phyloP scores from a whole-genome alignment of 1,284 basidiomycete species.

The Pseudozyma pruni region DNA sequence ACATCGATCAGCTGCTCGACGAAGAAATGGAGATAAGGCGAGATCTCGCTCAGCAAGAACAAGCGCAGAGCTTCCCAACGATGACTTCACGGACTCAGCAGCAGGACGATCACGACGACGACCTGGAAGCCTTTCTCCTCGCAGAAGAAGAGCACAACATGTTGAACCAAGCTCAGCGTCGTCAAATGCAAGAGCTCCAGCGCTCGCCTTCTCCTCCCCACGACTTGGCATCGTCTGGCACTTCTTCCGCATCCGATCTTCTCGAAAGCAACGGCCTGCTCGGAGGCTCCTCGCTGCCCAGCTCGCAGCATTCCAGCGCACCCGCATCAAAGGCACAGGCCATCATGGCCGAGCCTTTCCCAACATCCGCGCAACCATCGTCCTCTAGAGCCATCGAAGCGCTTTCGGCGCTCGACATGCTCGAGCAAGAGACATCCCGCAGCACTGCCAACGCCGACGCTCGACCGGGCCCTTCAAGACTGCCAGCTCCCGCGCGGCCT shows the following conservation, averaged over 20 bases:
- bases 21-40: constrained; percentile 22
- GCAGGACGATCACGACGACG: constrained; percentile 39
- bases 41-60: neutral
- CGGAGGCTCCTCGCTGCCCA: constrained; percentile 27
- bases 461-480: constrained; percentile 21
- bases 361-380: constrained; percentile 11
- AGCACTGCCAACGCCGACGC: neutral
- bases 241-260: constrained; percentile 23
- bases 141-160: constrained; percentile 22
- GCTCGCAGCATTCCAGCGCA: constrained; percentile 25
- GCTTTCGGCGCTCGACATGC: constrained; percentile 6
- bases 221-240: constrained; percentile 3
- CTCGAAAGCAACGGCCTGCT: constrained; percentile 45
- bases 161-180: neutral
- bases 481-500: constrained; percentile 6
- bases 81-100: neutral
- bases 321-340: constrained; percentile 3
- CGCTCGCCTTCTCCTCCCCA: constrained; percentile 6
- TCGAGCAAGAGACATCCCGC: neutral
- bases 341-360: constrained; percentile 1
- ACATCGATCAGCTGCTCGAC: constrained; percentile 40
- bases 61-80: neutral
- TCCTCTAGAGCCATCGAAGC: constrained; percentile 34
- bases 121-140: constrained; percentile 34
- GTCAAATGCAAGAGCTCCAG: neutral